phyloP scores from a whole-genome alignment of 805 yeast species.

The Hanseniaspora guilliermondii region DNA sequence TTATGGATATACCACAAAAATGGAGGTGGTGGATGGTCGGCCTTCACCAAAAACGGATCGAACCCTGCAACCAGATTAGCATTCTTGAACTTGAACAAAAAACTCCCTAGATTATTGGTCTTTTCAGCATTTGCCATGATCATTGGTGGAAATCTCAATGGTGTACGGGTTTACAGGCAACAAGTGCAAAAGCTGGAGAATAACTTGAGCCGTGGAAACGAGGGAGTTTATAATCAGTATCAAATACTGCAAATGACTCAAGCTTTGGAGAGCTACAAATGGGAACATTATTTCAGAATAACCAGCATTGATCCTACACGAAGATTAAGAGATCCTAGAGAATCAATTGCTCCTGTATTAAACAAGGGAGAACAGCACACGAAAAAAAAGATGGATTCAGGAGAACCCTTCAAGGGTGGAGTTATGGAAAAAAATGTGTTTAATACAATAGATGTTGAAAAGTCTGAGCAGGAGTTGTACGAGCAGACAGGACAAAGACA shows the following conservation, averaged over 20 bases:
- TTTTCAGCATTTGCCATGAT: conserved; percentile 34
- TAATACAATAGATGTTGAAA: conserved; percentile 8
- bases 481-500: conserved; percentile 3
- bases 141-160: conserved; percentile 25
- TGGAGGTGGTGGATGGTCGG: conserved; percentile 28
- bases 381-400: conserved; percentile 24
- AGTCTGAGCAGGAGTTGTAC: conserved; percentile 7
- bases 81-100: conserved; percentile 1
- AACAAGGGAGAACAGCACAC: conserved; percentile 17
- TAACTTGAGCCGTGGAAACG: conserved; percentile 1
- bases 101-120: conserved; percentile 30
- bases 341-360: conserved; percentile 24
- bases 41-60: conserved; percentile 3
- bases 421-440: conserved; percentile 24
- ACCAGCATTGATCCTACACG: conserved; percentile 41
- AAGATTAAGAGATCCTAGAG: conserved; percentile 45
- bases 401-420: conserved; percentile 31
- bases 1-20: conserved; percentile 28
- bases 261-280: conserved; percentile 29
- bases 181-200: conserved; percentile 21
- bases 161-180: conserved; percentile 25
- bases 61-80: conserved; percentile 1
- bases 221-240: conserved; percentile 22
- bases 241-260: conserved; percentile 27
- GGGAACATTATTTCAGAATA: conserved; percentile 42